phyloP scores from a whole-genome alignment of 352 stramenopile species.

The Achlya hypogyna region DNA sequence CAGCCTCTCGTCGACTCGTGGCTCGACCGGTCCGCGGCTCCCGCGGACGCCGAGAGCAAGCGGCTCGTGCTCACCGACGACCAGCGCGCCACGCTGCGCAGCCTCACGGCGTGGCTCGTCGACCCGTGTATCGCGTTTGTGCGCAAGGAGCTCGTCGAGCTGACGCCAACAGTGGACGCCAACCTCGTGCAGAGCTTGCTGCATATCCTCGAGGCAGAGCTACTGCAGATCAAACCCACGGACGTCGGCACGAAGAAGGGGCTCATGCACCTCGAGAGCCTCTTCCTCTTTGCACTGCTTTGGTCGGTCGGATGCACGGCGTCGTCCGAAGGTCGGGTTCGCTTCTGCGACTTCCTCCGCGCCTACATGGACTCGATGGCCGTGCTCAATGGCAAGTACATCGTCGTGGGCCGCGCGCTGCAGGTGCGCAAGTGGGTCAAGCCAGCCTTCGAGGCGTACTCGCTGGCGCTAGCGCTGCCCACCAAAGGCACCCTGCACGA shows the following conservation, averaged over 20 bases:
- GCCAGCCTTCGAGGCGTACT: slow-evolving; percentile 57
- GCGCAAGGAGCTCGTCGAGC: slow-evolving; percentile 76
- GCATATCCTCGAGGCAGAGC: slow-evolving; percentile 71
- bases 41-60: slow-evolving; percentile 23
- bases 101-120: slow-evolving; percentile 82
- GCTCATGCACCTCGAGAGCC: slow-evolving; percentile 43
- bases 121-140: slow-evolving; percentile 86
- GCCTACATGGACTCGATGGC: slow-evolving; percentile 67
- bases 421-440: slow-evolving; percentile 78
- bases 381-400: slow-evolving; percentile 57
- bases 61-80: slow-evolving; percentile 42
- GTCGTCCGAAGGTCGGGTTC: slow-evolving; percentile 48
- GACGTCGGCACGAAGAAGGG: slow-evolving; percentile 67
- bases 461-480: slow-evolving; percentile 42
- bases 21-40: slow-evolving; percentile 59
- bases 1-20: slow-evolving; percentile 83
- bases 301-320: slow-evolving; percentile 85
- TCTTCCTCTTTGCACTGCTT: slow-evolving; percentile 87
- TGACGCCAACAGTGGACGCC: slow-evolving; percentile 83
- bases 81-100: slow-evolving; percentile 58
- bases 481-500: slow-evolving; percentile 74
- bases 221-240: slow-evolving; percentile 49
- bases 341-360: slow-evolving; percentile 79
- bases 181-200: slow-evolving; percentile 86
- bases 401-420: slow-evolving; percentile 62